A percentile compares a stretch with the other conserved stretches of the same genome.
Evolutionary conservation across 352 stramenopile genomes (phyloP).

Genomic region (Blastocystis sp.): DNA sequence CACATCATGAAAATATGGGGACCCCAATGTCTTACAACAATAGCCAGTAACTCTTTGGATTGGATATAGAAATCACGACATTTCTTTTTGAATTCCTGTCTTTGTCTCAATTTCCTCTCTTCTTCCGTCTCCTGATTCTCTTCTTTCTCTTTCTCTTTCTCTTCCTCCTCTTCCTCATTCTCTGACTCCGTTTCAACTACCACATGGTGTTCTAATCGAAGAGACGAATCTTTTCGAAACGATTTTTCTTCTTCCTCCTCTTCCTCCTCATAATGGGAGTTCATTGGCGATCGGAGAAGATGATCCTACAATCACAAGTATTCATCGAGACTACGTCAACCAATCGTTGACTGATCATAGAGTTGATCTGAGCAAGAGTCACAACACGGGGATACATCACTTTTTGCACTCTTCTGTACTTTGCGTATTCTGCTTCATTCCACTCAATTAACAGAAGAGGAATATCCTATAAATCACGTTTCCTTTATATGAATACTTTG

Average conservation of each 20-base stretch:
- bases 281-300: neutral
- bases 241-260: neutral
- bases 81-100: neutral
- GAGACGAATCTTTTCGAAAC: neutral
- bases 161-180: neutral
- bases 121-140: too few species aligned
- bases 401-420: neutral
- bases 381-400: constrained; percentile 34
- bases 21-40: neutral
- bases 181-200: neutral
- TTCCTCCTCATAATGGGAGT: neutral
- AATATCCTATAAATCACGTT: neutral
- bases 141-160: neutral
- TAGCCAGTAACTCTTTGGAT: neutral
- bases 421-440: neutral
- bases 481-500: neutral
- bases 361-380: constrained; percentile 37
- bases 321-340: neutral
- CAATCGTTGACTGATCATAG: constrained; percentile 39
- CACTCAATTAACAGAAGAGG: constrained; percentile 49
- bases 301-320: neutral
- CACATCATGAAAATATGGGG: neutral
- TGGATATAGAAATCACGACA: neutral
- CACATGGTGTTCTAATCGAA: neutral
- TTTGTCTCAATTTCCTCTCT: neutral